Conservation (phyloP, 2,329 filamentous ascomycete species). For the Colletotrichum falcatum region DNA sequence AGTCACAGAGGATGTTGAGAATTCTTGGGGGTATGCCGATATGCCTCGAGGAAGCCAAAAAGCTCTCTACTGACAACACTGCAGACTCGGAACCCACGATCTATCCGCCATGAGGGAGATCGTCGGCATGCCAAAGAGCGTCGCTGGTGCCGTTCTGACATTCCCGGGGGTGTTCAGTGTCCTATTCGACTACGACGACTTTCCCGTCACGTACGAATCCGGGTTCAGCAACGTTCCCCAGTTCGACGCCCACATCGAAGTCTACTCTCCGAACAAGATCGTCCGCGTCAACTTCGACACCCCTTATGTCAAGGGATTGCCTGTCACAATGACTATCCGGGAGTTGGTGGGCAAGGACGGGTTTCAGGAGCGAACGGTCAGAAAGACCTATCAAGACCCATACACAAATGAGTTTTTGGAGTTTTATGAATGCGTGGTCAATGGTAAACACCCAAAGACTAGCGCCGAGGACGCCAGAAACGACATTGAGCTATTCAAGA, state of each 20-base stretch:
- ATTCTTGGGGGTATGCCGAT: constrained; percentile 44
- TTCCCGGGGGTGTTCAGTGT: constrained; percentile 51
- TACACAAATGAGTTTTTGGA: constrained; percentile 54
- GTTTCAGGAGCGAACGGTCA: constrained; percentile 54
- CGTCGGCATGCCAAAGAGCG: constrained; percentile 56
- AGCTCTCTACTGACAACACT: neutral
- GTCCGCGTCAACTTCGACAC: constrained; percentile 67
- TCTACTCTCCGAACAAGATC: constrained; percentile 66
- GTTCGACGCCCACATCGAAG: constrained; percentile 64
- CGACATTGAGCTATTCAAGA: constrained; percentile 49
- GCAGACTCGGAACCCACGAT: constrained; percentile 62
- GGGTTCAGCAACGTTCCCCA: constrained; percentile 64
- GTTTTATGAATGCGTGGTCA: constrained; percentile 47
- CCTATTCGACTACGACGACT: constrained; percentile 59
- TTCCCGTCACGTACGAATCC: constrained; percentile 68
- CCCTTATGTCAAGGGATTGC: constrained; percentile 68
- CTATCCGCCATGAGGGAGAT: constrained; percentile 64
- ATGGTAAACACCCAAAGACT: constrained; percentile 46
- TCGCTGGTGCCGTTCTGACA: constrained; percentile 50
- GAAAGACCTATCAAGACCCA: constrained; percentile 58
- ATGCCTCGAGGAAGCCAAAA: no score
- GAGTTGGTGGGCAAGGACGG: constrained; percentile 55
- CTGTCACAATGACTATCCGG: constrained; percentile 60
- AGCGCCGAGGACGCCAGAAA: constrained; percentile 46
- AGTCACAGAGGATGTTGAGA: constrained; percentile 45